Base-by-base conservation (phyloP, 768 basidiomycete genomes). In the Lepiota subincarnata region DNA sequence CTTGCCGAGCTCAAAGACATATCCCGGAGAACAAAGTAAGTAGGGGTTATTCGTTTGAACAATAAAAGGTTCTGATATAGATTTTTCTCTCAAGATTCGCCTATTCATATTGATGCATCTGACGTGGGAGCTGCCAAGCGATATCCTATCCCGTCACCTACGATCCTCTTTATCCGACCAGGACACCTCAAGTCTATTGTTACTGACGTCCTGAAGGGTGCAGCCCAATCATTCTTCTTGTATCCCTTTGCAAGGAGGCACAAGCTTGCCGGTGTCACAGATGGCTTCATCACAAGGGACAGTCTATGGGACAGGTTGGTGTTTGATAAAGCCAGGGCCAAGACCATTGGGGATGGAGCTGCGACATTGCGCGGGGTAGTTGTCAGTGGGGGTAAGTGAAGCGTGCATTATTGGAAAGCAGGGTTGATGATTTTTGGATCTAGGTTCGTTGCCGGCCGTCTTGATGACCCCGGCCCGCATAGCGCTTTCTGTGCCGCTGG, bases 271-370 rank as follows among this genome's bases (percentile, higher is more conserved):
- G 80, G 76, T 2, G 67, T 94, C 3, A 63, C 68, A 0, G 87
- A 90, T 53, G 94, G 94, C 4, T 89, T 84, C 59, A 58, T 92
- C 37, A 84, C 81, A 13, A 86, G 86, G 62, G 84, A 87, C 54
- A 87, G 87, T 54, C 65, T 92, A n/a, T 92, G 90, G 87, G 93
- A 97, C 64, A 79, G 85, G 48, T 69, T 86, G 10, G 80, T 92
- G 24, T 89, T 91, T 65, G 84, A 85, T 52, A 67, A 70, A 10
- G 86, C 90, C 10, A 77, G 94, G 19, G 74, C 73, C 36, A 64
- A 71, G 57, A 75, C 83, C 24, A 63, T 89, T 55, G 82, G 87
- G 53, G 77, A 82, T 12, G 76, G 78, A 47, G 82, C 84, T 2
- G 73, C 77, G 0, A 79, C 82, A 19, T 57, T 94, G 36, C 73